A percentile compares a stretch with the other conserved stretches of the same genome.
These are phyloP conservation scores for Phyllosticta citriasiana DNA, from an alignment of 2,329 filamentous ascomycete genomes.

Conservation along the genomic window DNA sequence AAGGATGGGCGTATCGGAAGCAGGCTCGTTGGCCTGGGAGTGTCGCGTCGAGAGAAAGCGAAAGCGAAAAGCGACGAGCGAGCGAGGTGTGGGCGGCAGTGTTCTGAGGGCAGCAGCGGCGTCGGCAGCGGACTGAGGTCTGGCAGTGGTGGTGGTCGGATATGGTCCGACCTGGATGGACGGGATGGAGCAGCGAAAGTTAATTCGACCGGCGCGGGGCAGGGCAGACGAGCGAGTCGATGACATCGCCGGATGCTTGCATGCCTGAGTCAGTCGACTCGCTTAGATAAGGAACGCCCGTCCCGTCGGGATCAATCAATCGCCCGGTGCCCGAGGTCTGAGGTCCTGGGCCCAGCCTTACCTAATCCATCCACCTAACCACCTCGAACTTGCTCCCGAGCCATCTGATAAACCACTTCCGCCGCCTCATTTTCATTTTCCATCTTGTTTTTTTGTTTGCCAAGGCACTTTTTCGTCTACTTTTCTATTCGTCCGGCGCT, in stretches of 20 bases:
- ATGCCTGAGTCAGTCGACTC: background rate
- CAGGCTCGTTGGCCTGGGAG: background rate
- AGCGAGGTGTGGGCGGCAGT: background rate
- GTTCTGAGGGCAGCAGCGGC: background rate
- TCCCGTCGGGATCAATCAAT: background rate
- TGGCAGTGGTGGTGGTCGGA: background rate
- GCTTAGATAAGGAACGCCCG: background rate
- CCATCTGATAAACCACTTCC: background rate
- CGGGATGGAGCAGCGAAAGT: background rate
- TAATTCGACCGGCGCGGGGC: background rate
- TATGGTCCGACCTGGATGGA: background rate
- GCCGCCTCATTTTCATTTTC: background rate
- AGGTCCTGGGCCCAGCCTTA: background rate
- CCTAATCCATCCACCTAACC: background rate
- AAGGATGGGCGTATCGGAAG: background rate
- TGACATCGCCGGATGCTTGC: background rate
- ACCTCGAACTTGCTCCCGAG: conserved; percentile 6
- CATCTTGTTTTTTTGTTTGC: background rate
- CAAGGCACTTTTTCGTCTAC: background rate
- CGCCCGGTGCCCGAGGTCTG: background rate
- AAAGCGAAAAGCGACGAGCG: background rate
- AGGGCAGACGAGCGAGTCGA: background rate
- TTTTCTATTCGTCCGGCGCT: background rate
- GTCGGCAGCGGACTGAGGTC: background rate
- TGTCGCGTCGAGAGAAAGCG: background rate